Percentiles rank a stretch among this genome's conserved stretches.
These are phyloP conservation scores for Penicillium robsamsonii DNA, from an alignment of 495 filamentous ascomycete species.

Conservation along the genomic window DNA sequence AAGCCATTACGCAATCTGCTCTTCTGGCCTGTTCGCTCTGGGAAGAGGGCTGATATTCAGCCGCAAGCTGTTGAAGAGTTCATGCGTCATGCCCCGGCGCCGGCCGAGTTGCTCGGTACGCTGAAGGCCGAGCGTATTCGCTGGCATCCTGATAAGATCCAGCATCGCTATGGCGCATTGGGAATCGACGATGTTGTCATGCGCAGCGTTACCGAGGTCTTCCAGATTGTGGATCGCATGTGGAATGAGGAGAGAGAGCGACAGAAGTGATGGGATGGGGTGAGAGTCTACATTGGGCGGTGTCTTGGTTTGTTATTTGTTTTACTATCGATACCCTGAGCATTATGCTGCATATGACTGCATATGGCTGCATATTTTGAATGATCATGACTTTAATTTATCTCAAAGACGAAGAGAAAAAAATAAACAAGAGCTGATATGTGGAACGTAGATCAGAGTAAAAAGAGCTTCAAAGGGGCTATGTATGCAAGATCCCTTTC, in stretches of 20 bases:
- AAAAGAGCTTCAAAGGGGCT: slow-evolving; percentile 20
- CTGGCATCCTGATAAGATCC: slow-evolving; percentile 99
- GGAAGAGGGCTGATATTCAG: slow-evolving; percentile 57
- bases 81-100: slow-evolving; percentile 51
- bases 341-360: slow-evolving; percentile 3
- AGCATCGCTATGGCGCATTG: slow-evolving; percentile 75
- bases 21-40: slow-evolving; percentile 76
- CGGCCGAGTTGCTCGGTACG: slow-evolving; percentile 47
- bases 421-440: slow-evolving; percentile 13
- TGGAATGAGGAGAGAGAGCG: slow-evolving; percentile 60
- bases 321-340: slow-evolving; percentile 6
- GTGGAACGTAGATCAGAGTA: slow-evolving; percentile 5
- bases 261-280: slow-evolving; percentile 6
- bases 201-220: slow-evolving; percentile 82
- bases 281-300: background rate
- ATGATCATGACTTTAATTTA: slow-evolving; percentile 29
- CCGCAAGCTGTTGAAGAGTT: slow-evolving; percentile 63
- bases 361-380: background rate
- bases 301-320: background rate
- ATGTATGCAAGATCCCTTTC: slow-evolving; percentile 33
- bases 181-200: slow-evolving; percentile 65
- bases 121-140: slow-evolving; percentile 84
- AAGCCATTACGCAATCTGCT: slow-evolving; percentile 47
- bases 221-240: slow-evolving; percentile 83
- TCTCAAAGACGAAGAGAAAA: slow-evolving; percentile 24